These are phyloP conservation scores for Mycena epipterygia DNA, from an alignment of 768 basidiomycete genomes.

Conservation along the genomic window DNA sequence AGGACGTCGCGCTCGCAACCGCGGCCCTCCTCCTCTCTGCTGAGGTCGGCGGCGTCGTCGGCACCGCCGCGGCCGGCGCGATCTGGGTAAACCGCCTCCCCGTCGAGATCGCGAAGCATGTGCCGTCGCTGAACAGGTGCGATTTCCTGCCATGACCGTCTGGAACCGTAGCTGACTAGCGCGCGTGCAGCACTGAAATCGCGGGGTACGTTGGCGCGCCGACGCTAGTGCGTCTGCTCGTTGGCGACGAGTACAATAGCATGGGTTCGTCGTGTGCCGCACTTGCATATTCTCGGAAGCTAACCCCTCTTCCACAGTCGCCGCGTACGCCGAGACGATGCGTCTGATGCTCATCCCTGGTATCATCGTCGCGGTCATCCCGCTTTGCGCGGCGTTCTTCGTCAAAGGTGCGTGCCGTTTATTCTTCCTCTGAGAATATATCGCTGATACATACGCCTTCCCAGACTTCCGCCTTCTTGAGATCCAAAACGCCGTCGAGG, in stretches of 20 bases:
- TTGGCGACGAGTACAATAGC: slow-evolving; percentile 54
- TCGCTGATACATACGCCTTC: neutral
- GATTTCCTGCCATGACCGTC: neutral
- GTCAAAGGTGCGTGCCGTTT: slow-evolving; percentile 50
- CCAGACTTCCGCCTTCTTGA: slow-evolving; percentile 64
- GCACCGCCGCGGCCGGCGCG: slow-evolving; percentile 61
- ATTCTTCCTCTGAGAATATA: neutral
- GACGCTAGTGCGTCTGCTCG: slow-evolving; percentile 56
- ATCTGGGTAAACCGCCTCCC: slow-evolving; percentile 69
- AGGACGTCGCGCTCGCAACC: slow-evolving; percentile 64
- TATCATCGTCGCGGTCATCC: slow-evolving; percentile 58
- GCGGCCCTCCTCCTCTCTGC: slow-evolving; percentile 62
- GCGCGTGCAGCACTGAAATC: slow-evolving; percentile 39
- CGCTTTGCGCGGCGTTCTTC: slow-evolving; percentile 58
- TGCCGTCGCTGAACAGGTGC: slow-evolving; percentile 50
- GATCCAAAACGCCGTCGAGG: slow-evolving; percentile 71
- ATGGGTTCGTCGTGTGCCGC: slow-evolving; percentile 54
- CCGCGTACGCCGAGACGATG: slow-evolving; percentile 53
- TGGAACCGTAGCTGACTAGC: neutral
- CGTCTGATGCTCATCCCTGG: slow-evolving; percentile 58
- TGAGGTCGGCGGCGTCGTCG: slow-evolving; percentile 63
- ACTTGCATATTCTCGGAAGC: neutral
- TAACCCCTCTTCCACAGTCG: slow-evolving; percentile 7
- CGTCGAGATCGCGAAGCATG: slow-evolving; percentile 56
- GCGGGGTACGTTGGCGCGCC: slow-evolving; percentile 54